Evolutionary conservation across 345 rosid genomes (phyloP), one percentile per base, ranked within the genome.

Genomic region (Rhizophora apiculata): DNA sequence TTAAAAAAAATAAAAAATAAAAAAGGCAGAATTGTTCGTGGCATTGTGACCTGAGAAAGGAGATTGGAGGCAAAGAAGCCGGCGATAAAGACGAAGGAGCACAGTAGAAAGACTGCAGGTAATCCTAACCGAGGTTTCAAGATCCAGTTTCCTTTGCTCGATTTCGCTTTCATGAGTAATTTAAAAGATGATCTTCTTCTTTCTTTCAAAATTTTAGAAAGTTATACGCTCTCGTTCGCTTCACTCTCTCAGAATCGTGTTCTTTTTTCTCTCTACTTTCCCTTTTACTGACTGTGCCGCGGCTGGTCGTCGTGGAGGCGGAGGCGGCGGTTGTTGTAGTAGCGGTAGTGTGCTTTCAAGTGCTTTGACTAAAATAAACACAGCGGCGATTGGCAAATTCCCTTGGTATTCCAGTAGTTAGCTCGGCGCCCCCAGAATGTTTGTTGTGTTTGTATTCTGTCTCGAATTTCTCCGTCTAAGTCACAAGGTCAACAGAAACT

Each of bases 61-160:
- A 85, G 74, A 74, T 58, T 64, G 59, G 88, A 88, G 55, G 62
- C 60, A 68, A 75, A 72, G 60, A 79, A 73, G 67, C 90, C 92
- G 26, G 73, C 80, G 27, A 87, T 16, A 80, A 85, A 87, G 84
- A 84, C 83, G 75, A 81, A 75, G 26, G 54, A 73, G 79, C 76
- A 89, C 30, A 78, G 75, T 19, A 83, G 32, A 60, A 84, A 49
- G 26, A 83, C 75, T n/a, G 66, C 76, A 11, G 83, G 76, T 5
- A 82, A 72, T 18, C 72, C 73, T 6, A 79, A 68, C 77, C 81
- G 84, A 63, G 76, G 46, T 67, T 72, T 86, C 56, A 79, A 59
- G 34, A 27, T 70, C 76, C 79, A 73, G 36, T 39, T 75, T 52
- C 65, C 74, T 72, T 63, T 81, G 51, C 74, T 39, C 4, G 31